phyloP scores from a whole-genome alignment of 331 rosid species.

The Arachis monticola region DNA sequence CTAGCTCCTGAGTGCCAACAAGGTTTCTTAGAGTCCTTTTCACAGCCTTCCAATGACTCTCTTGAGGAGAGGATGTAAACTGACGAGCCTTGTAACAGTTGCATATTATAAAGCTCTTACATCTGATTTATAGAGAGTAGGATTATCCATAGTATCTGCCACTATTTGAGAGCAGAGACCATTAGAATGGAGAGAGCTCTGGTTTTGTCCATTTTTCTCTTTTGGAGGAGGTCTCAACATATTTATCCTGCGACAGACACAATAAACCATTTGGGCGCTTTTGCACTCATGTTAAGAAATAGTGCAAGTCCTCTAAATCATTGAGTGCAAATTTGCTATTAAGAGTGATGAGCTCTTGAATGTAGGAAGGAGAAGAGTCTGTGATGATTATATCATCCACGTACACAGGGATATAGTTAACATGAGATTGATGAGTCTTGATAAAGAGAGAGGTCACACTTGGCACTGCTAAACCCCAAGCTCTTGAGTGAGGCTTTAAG shows the following conservation, averaged over 20 bases:
- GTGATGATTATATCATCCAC: background rate
- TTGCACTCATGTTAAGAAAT: background rate
- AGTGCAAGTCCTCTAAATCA: background rate
- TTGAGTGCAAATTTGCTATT: background rate
- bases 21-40: too few species aligned
- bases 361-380: too few species aligned
- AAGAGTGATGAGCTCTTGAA: too few species aligned
- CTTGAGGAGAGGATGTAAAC: too few species aligned
- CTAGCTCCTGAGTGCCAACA: too few species aligned
- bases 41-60: too few species aligned
- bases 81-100: too few species aligned
- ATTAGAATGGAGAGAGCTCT: background rate
- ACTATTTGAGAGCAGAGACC: background rate
- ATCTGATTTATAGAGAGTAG: too few species aligned
- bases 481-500: too few species aligned
- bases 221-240: background rate
- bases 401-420: background rate
- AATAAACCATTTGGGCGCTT: background rate
- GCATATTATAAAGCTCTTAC: too few species aligned
- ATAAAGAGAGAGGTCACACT: background rate
- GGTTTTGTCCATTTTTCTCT: background rate
- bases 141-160: too few species aligned
- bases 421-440: background rate
- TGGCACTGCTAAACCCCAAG: background rate
- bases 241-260: background rate